Evolutionary conservation across 805 yeast species (phyloP).

Genomic region (Nematodospora valgi): DNA sequence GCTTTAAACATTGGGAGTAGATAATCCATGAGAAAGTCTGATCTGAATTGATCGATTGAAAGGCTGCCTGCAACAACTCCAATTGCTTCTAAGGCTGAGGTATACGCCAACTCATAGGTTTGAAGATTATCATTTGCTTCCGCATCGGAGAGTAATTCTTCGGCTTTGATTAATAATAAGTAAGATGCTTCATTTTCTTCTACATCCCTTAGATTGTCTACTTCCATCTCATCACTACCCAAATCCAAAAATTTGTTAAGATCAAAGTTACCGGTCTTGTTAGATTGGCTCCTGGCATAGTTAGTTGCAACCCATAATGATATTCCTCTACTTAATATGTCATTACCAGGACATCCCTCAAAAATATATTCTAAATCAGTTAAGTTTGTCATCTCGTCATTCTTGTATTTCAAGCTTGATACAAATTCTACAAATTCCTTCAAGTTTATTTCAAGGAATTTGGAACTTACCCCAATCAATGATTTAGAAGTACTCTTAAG

Average conservation of each 20-base stretch:
- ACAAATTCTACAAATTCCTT: constrained; percentile 9
- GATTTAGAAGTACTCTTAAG: not conserved
- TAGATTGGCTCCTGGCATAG: constrained; percentile 5
- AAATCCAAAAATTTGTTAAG: constrained; percentile 22
- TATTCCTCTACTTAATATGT: constrained; percentile 12
- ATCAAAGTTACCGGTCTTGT: constrained; percentile 16
- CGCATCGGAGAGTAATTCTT: constrained; percentile 22
- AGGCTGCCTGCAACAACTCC: constrained; percentile 23
- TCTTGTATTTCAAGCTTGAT: constrained; percentile 9
- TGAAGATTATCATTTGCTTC: constrained; percentile 3
- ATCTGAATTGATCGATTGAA: constrained; percentile 28
- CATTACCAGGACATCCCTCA: constrained; percentile 7
- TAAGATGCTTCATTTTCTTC: constrained; percentile 23
- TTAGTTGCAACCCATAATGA: constrained; percentile 33
- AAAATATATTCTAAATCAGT: constrained; percentile 14
- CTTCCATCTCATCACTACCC: constrained; percentile 16
- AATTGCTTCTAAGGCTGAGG: constrained; percentile 46
- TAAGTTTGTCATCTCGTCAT: not conserved
- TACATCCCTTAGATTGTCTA: constrained; percentile 10
- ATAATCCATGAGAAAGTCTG: constrained; percentile 62
- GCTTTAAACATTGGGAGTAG: constrained; percentile 72
- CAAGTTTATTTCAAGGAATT: constrained; percentile 19
- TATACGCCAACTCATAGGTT: constrained; percentile 24
- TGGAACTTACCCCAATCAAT: constrained; percentile 10
- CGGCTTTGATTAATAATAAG: constrained; percentile 34